Evolutionary conservation across 2,329 filamentous ascomycete genomes (phyloP).

Genomic region (Fusarium sp.): DNA sequence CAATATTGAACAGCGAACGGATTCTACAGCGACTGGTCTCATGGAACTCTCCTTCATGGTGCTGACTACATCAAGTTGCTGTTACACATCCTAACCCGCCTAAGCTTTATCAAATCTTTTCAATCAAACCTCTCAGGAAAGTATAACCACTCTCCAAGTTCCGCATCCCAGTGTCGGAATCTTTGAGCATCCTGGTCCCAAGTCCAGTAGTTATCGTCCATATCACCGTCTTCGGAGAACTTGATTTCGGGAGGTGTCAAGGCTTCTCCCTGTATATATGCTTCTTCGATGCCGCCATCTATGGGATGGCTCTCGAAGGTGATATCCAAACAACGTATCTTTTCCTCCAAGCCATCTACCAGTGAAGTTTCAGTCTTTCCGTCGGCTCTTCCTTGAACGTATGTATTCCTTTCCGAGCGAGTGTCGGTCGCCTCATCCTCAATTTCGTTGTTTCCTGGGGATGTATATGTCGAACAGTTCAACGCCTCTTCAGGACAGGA

Average conservation of each 20-base stretch:
- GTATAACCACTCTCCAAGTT: constrained; percentile 37
- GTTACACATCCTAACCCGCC: not conserved
- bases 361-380: not conserved
- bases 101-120: not conserved
- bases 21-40: not conserved
- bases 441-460: not conserved
- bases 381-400: constrained; percentile 10
- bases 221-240: constrained; percentile 30
- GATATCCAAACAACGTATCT: constrained; percentile 13
- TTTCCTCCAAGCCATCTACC: constrained; percentile 11
- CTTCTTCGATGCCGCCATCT: constrained; percentile 17
- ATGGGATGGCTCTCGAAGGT: not conserved
- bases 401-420: constrained; percentile 3
- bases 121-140: constrained; percentile 44
- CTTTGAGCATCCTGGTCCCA: constrained; percentile 31
- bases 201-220: constrained; percentile 40
- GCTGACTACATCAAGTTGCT: not conserved
- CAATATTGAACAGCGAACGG: constrained; percentile 2
- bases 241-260: constrained; percentile 38
- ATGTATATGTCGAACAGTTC: not conserved
- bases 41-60: not conserved
- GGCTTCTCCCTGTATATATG: constrained; percentile 31
- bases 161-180: constrained; percentile 43
- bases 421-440: not conserved
- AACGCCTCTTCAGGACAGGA: not conserved